Evolutionary conservation across 371 early-diverging fungal genomes (phyloP).

Genomic region (Umbelopsis sp.): DNA sequence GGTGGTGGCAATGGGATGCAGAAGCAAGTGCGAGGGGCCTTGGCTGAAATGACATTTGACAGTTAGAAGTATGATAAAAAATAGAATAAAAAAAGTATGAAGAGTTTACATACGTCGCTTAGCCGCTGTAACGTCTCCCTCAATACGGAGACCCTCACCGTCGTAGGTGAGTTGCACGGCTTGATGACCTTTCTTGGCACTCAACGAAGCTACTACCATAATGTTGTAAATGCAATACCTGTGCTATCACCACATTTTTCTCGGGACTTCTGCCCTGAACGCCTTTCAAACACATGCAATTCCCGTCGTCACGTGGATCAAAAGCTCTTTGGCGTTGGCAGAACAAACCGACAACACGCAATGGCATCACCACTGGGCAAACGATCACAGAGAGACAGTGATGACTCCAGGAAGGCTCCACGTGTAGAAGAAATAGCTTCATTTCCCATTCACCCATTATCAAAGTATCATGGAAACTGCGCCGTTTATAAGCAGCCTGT

Average conservation of each 20-base stretch:
- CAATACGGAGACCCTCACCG: slow-evolving; percentile 50
- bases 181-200: slow-evolving; percentile 36
- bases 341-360: not conserved
- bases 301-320: no score
- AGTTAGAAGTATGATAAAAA: not conserved
- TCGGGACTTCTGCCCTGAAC: no score
- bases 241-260: not conserved
- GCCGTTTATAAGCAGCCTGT: slow-evolving; percentile 69
- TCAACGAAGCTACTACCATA: slow-evolving; percentile 21
- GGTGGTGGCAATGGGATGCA: slow-evolving; percentile 32
- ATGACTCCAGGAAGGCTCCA: not conserved
- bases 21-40: slow-evolving; percentile 27
- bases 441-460: not conserved
- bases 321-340: no score
- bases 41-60: slow-evolving; percentile 15
- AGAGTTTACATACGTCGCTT: slow-evolving; percentile 30
- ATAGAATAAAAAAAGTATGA: not conserved
- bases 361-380: not conserved
- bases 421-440: not conserved
- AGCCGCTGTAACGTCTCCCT: slow-evolving; percentile 42
- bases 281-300: no score
- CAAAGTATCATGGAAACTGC: slow-evolving; percentile 2
- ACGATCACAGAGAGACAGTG: not conserved
- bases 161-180: slow-evolving; percentile 43
- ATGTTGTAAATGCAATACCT: not conserved